These are phyloP conservation scores for Dendrothele bispora DNA, from an alignment of 768 basidiomycete genomes.

Conservation along the genomic window DNA sequence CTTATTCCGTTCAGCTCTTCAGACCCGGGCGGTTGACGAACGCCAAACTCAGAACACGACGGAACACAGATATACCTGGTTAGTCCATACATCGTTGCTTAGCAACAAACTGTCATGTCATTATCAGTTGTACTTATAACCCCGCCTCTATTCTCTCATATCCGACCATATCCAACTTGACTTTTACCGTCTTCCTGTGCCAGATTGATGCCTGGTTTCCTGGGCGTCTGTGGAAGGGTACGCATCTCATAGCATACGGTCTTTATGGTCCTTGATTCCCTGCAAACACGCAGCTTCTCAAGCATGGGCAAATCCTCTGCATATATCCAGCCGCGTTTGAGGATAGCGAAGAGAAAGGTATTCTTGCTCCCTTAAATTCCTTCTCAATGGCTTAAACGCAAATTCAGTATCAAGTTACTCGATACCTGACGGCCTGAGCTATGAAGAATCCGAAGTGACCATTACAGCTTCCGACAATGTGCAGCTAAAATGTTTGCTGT, in stretches of 20 bases:
- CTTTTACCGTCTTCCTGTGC: background rate
- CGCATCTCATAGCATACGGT: background rate
- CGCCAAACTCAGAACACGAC: too few relatives aligned
- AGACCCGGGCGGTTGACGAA: too few relatives aligned
- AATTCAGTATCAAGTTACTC: background rate
- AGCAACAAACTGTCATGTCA: too few relatives aligned
- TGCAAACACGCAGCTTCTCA: background rate
- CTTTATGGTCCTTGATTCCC: background rate
- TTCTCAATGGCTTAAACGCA: background rate
- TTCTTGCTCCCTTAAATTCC: background rate
- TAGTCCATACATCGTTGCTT: too few relatives aligned
- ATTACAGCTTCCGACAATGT: background rate
- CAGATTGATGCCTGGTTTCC: background rate
- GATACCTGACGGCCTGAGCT: background rate
- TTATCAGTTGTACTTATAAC: too few relatives aligned
- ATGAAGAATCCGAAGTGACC: background rate
- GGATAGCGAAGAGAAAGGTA: background rate
- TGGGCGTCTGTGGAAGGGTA: background rate
- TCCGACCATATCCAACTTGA: too few relatives aligned
- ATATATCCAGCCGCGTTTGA: conserved; percentile 5
- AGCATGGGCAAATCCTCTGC: background rate
- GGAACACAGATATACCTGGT: too few relatives aligned
- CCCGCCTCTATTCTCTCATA: too few relatives aligned
- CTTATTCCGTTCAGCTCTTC: too few relatives aligned
- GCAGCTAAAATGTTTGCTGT: background rate